Evolutionary conservation across 371 early-diverging fungal species (phyloP), one percentile per base, ranked within the genome.

Genomic region (Batrachochytrium dendrobatidis): DNA sequence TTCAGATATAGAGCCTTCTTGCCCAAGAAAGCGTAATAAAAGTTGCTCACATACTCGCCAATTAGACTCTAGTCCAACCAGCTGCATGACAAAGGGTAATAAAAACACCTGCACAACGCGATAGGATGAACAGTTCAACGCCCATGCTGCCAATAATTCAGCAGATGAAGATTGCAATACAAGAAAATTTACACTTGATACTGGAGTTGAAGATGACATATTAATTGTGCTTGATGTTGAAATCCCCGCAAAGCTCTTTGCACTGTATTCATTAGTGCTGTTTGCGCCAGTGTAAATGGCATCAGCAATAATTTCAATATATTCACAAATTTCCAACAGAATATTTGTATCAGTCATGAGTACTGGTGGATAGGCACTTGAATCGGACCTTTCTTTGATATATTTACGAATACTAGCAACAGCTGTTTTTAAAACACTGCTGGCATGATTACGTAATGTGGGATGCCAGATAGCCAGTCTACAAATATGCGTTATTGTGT

Each of bases 51-150:
- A 51, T n/a, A 8, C 30, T 3, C 51, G 12, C 51, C 51, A 51
- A 22, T 51, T 51, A 3, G 4, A 3, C 30, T 51, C 51, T 10
- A 7, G 7, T 17, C 7, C 51, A 3, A 32, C 51, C 3, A 51
- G 24, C 30, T 51, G 51, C 25, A 3, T 24, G 5, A 51, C 51
- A 4, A 51, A 24, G n/a, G 51, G 51, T 17, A 51, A 22, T 3
- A 51, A 32, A 29, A 51, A 51, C 51, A 51, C 4, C 30, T 24
- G 28, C 30, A 51, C 51, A 24, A 51, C 3, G 4, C 51, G 51
- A 24, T 51, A 32, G 3, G 4, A 51, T 24, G 51, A 24, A n/a
- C 51, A 51, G 3, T 22, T 10, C 5, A 17, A 12, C 3, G 51
- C 51, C 51, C 51, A 51, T 32, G 28, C 5, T 28, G n/a, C 51